Base-by-base conservation (phyloP, 305 asterid genomes). In the Rubia peregrina region DNA sequence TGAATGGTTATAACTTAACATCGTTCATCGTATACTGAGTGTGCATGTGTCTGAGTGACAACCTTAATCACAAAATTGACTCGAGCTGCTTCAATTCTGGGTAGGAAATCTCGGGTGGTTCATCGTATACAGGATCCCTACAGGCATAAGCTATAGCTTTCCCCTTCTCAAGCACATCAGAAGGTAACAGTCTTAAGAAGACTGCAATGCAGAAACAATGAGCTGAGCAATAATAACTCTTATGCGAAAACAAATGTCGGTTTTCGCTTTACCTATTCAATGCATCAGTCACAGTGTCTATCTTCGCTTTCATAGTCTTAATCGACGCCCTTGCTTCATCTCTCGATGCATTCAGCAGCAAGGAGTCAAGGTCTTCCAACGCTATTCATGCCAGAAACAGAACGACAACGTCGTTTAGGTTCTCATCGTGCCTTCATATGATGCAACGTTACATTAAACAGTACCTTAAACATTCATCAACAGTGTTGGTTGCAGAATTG, bases 331-430 rank as follows among this genome's bases (percentile, higher is more conserved):
- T 75, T 21, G 90, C 77, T 11, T 85, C 87, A 67, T 88, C 89
- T 81, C 98, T 81, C 24, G 97, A 89, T 61, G 97, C 98, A 61
- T 81, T 91, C 73, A 89, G 76, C 53, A 93, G 92, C 76, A 91
- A 80, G 33, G 97, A 93, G 78, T 93, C 97, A 4, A 93, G 98
- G 71, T 90, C 96, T 87, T 93, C 97, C 89, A 93, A 78, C 19
- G 98, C 91, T 61, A 97, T 93, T 65, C 79, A 72, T 93, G 55
- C 75, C 62, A 17, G 5, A 30, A 30, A 68, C 42, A 13, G 14
- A 66, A 5, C 3, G 62, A 1, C 33, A 3, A 1, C 33, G 33
- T 30, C n/a, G n/a, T n/a, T n/a, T n/a, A n/a, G n/a, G n/a, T n/a
- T n/a, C 26, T 26, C 22, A 9, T 36, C 40, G 53, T 49, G 69